phyloP scores from a whole-genome alignment of 257 asterid genomes.

The Petunia secreta region DNA sequence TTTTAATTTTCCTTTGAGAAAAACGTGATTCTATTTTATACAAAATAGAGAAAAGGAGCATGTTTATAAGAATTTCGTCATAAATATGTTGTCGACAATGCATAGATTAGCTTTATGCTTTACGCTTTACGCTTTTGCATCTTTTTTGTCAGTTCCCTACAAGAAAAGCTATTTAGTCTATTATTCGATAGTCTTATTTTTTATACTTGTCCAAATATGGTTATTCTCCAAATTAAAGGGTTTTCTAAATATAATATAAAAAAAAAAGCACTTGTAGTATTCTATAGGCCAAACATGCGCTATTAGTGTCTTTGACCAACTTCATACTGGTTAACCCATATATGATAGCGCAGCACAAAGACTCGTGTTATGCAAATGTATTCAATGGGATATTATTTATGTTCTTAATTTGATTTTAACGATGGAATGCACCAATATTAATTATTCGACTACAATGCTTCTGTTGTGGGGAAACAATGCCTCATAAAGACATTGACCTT shows the following conservation, averaged over 20 bases:
- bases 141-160: neutral
- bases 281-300: neutral
- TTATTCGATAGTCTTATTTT: neutral
- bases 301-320: neutral
- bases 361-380: neutral
- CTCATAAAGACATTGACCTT: conserved; percentile 44
- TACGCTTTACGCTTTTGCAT: no score
- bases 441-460: conserved; percentile 33
- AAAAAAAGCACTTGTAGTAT: neutral
- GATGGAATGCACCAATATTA: conserved; percentile 3
- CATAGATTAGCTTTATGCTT: neutral
- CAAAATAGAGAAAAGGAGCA: no score
- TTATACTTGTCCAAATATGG: no score
- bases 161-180: no score
- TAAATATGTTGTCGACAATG: neutral
- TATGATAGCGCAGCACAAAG: neutral
- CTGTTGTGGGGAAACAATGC: conserved; percentile 36
- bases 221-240: neutral
- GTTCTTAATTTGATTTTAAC: neutral
- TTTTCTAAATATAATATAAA: neutral
- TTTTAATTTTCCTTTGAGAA: no score
- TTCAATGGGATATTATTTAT: conserved; percentile 18
- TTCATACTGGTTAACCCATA: neutral
- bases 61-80: neutral
- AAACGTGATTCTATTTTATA: no score